phyloP scores from a whole-genome alignment of 257 asterid species.

The Jacaranda mimosifolia region DNA sequence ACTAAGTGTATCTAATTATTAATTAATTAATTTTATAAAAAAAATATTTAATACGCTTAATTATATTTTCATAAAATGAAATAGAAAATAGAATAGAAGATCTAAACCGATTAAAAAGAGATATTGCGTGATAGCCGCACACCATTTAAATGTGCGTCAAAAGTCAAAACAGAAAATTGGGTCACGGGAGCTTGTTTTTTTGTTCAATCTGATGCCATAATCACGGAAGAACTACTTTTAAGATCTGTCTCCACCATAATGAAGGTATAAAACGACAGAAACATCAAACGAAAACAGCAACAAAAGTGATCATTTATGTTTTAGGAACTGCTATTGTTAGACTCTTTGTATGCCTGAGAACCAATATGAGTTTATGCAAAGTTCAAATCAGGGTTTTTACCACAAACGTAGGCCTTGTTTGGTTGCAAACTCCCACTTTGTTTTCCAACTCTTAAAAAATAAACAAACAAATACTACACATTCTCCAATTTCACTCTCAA shows the following conservation, averaged over 20 bases:
- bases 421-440: too few species aligned
- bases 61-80: too few species aligned
- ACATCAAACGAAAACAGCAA: not conserved
- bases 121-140: not conserved
- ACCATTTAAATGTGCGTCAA: constrained; percentile 7
- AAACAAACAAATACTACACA: too few species aligned
- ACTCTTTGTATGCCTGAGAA: not conserved
- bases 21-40: too few species aligned
- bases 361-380: too few species aligned
- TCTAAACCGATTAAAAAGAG: too few species aligned
- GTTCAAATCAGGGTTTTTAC: not conserved
- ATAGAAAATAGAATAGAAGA: too few species aligned
- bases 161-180: constrained; percentile 11
- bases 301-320: not conserved
- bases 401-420: too few species aligned
- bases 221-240: constrained; percentile 21
- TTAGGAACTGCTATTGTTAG: not conserved
- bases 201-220: constrained; percentile 31
- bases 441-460: too few species aligned
- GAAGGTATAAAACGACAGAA: not conserved
- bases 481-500: too few species aligned
- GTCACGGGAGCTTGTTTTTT: constrained; percentile 49
- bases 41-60: too few species aligned
- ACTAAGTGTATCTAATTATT: too few species aligned
- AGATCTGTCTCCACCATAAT: constrained; percentile 29